phyloP scores from a whole-genome alignment of 108 stramenopile genomes.

The Conticribra guillardii region DNA sequence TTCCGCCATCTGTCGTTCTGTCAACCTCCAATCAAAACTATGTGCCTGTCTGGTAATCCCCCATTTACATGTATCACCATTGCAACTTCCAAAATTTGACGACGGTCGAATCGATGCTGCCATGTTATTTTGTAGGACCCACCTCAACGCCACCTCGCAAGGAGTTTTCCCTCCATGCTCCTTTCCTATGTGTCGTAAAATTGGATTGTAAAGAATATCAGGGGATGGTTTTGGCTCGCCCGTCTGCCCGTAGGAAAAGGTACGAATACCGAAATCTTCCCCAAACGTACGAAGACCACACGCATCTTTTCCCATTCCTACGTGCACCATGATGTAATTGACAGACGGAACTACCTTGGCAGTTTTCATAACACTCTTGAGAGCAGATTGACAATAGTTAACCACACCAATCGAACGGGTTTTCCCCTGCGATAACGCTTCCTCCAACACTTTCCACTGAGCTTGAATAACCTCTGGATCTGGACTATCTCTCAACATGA shows the following conservation, averaged over 20 bases:
- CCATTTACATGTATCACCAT: slow-evolving; percentile 26
- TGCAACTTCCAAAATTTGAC: slow-evolving; percentile 47
- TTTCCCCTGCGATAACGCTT: slow-evolving; percentile 44
- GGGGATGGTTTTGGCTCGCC: slow-evolving; percentile 57
- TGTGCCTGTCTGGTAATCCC: slow-evolving; percentile 36
- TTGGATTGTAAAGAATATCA: slow-evolving; percentile 34
- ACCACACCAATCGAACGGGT: slow-evolving; percentile 56
- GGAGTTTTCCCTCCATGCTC: slow-evolving; percentile 33
- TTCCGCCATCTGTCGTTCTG: slow-evolving; percentile 42
- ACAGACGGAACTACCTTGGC: slow-evolving; percentile 52
- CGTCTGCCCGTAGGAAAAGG: slow-evolving; percentile 58
- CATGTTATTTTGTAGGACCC: slow-evolving; percentile 54
- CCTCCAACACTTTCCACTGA: slow-evolving; percentile 62
- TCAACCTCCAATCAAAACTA: slow-evolving; percentile 42
- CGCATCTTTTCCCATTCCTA: slow-evolving; percentile 50
- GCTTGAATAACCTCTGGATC: slow-evolving; percentile 54
- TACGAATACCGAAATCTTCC: slow-evolving; percentile 49
- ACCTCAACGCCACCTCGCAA: slow-evolving; percentile 55
- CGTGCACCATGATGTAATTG: slow-evolving; percentile 57
- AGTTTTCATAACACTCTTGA: slow-evolving; percentile 45
- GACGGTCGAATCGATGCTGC: slow-evolving; percentile 52
- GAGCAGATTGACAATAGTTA: slow-evolving; percentile 52
- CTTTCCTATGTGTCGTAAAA: slow-evolving; percentile 35
- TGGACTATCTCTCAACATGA: slow-evolving; percentile 61
- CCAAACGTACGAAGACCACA: slow-evolving; percentile 45